Conservation (phyloP, 768 basidiomycete genomes). For the Glaciozyma antarctica region DNA sequence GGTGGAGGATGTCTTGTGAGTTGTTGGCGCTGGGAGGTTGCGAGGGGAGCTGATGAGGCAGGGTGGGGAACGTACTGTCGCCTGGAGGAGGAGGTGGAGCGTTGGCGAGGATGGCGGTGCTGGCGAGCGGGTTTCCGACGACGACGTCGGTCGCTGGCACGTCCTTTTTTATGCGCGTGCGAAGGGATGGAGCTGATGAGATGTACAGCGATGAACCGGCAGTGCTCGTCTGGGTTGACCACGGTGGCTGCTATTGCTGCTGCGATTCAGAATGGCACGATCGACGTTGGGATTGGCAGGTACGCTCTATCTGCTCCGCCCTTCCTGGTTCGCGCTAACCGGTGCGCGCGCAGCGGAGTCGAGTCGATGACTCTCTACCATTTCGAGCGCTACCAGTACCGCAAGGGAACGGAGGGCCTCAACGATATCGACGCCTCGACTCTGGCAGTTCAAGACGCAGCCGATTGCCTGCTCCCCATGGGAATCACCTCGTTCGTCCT, state of each 20-base stretch:
- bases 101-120: constrained; percentile 69
- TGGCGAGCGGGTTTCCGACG: constrained; percentile 75
- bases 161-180: too few species aligned
- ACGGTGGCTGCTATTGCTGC: constrained; percentile 79
- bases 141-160: constrained; percentile 58
- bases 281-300: constrained; percentile 72
- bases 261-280: constrained; percentile 66
- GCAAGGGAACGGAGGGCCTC: not conserved
- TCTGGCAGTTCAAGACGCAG: constrained; percentile 36
- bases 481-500: constrained; percentile 41
- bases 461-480: constrained; percentile 51
- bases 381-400: not conserved
- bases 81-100: constrained; percentile 64
- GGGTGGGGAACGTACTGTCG: constrained; percentile 68
- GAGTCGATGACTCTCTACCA: constrained; percentile 39
- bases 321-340: not conserved
- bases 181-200: too few species aligned
- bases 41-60: not conserved
- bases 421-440: not conserved
- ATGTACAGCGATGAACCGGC: constrained; percentile 59
- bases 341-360: constrained; percentile 31
- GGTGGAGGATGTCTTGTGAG: not conserved
- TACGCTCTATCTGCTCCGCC: constrained; percentile 5
- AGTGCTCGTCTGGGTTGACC: constrained; percentile 86
- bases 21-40: not conserved